Evolutionary conservation across 1,284 basidiomycete species (phyloP).

Genomic region (Trametes pubescens): DNA sequence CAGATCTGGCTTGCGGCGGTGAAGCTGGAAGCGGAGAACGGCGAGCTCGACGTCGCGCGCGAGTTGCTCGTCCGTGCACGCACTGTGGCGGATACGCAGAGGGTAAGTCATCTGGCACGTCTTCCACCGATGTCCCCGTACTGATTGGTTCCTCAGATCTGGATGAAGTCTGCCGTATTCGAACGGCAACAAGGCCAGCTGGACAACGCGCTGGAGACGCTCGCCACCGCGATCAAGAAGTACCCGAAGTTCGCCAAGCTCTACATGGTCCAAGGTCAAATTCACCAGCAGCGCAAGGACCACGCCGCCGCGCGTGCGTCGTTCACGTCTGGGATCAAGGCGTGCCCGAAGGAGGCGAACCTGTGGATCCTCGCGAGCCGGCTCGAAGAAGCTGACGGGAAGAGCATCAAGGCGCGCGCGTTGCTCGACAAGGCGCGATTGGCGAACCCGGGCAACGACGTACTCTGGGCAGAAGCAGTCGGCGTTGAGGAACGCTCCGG

Average conservation of each 20-base stretch:
- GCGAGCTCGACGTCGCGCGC: slow-evolving; percentile 85
- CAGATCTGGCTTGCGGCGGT: slow-evolving; percentile 97
- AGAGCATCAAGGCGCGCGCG: slow-evolving; percentile 93
- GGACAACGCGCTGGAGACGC: slow-evolving; percentile 77
- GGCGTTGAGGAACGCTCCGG: slow-evolving; percentile 90
- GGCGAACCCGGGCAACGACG: slow-evolving; percentile 84
- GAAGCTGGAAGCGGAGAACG: slow-evolving; percentile 95
- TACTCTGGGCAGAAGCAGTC: slow-evolving; percentile 91
- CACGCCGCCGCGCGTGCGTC: slow-evolving; percentile 76
- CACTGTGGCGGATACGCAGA: slow-evolving; percentile 88
- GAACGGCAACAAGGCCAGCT: slow-evolving; percentile 88
- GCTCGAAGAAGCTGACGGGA: slow-evolving; percentile 88
- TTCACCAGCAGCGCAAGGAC: slow-evolving; percentile 72
- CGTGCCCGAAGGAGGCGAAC: slow-evolving; percentile 82
- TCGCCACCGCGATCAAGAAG: slow-evolving; percentile 78
- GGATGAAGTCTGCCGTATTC: slow-evolving; percentile 98
- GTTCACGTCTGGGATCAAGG: slow-evolving; percentile 83
- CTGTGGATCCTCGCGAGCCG: slow-evolving; percentile 91
- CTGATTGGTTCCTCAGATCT: slow-evolving; percentile 67
- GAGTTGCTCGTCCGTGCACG: slow-evolving; percentile 90
- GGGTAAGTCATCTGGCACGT: slow-evolving; percentile 59
- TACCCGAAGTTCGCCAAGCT: slow-evolving; percentile 92
- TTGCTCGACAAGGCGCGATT: slow-evolving; percentile 91
- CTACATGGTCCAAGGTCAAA: slow-evolving; percentile 97
- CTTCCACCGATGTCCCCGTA: slow-evolving; percentile 1